Evolutionary conservation across 306 rosid genomes (phyloP).

Genomic region (Mucuna pruriens): DNA sequence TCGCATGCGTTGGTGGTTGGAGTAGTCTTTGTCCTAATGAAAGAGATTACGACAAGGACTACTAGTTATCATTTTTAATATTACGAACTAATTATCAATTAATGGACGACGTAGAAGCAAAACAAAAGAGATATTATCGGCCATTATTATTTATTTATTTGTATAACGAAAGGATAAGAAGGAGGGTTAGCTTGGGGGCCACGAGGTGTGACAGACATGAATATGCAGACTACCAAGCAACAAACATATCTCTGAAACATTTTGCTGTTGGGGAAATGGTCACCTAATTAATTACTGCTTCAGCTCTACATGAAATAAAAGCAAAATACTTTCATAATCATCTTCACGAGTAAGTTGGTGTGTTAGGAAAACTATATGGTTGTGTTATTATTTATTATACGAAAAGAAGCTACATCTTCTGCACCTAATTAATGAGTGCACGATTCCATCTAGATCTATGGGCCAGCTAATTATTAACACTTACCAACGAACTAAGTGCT

Average conservation of each 20-base stretch:
- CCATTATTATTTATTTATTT: background rate
- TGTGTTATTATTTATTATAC: no score
- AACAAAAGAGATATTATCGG: background rate
- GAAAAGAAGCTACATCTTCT: background rate
- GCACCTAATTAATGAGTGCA: background rate
- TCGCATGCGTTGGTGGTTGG: constrained; percentile 34
- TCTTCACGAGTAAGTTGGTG: constrained; percentile 40
- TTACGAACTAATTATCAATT: constrained; percentile 7
- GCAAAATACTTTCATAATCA: constrained; percentile 21
- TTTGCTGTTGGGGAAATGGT: background rate
- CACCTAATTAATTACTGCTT: constrained; percentile 25
- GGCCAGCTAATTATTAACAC: no score
- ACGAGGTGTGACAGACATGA: background rate
- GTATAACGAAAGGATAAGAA: constrained; percentile 12
- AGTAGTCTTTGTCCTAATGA: constrained; percentile 42
- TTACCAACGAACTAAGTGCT: no score
- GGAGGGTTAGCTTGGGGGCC: background rate
- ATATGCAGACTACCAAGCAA: constrained; percentile 12
- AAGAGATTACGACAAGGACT: constrained; percentile 40
- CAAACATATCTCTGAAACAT: constrained; percentile 18
- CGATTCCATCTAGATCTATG: no score
- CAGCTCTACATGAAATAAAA: background rate
- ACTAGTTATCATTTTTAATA: background rate
- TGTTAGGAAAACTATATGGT: constrained; percentile 14
- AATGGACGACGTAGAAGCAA: background rate